These are phyloP conservation scores for Scortechinia acanthostroma DNA, from an alignment of 2,329 filamentous ascomycete genomes.

Conservation along the genomic window DNA sequence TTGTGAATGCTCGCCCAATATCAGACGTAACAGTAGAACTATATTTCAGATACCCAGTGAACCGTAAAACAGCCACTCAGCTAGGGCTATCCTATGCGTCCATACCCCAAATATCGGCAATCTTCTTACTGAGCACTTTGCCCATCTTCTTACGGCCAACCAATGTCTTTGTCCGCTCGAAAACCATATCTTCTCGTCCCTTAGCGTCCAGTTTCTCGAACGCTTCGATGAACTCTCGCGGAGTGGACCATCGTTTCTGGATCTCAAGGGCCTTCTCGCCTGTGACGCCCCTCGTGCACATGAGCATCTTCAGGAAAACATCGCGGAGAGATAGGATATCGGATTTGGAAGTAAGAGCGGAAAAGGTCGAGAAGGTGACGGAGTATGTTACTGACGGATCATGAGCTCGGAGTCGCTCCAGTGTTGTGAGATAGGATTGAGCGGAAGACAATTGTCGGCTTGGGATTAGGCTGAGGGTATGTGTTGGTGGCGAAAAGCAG, in stretches of 20 bases:
- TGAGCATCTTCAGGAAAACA: slow-evolving; percentile 76
- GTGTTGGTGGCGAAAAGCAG: slow-evolving; percentile 24
- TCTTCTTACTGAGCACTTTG: slow-evolving; percentile 57
- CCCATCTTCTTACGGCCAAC: slow-evolving; percentile 64
- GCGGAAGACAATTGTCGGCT: slow-evolving; percentile 45
- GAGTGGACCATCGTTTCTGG: slow-evolving; percentile 72
- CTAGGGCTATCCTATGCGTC: no score
- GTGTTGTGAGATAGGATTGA: slow-evolving; percentile 57
- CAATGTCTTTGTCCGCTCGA: slow-evolving; percentile 42
- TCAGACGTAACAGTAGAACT: no score
- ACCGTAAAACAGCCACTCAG: no score
- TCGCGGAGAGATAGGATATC: slow-evolving; percentile 69
- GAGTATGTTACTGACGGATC: slow-evolving; percentile 43
- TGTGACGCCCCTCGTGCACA: slow-evolving; percentile 70
- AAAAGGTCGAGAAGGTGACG: slow-evolving; percentile 67
- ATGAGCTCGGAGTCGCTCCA: slow-evolving; percentile 47
- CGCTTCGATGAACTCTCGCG: slow-evolving; percentile 63
- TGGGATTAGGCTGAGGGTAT: slow-evolving; percentile 55
- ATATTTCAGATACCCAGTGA: no score
- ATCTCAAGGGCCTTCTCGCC: slow-evolving; percentile 76
- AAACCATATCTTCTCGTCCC: slow-evolving; percentile 48
- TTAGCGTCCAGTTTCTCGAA: slow-evolving; percentile 46
- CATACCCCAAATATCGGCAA: slow-evolving; percentile 71
- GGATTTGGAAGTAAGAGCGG: slow-evolving; percentile 68
- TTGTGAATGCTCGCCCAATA: no score